Evolutionary conservation across 495 filamentous ascomycete genomes (phyloP).

Genomic region (Lasiosphaeris hirsuta): DNA sequence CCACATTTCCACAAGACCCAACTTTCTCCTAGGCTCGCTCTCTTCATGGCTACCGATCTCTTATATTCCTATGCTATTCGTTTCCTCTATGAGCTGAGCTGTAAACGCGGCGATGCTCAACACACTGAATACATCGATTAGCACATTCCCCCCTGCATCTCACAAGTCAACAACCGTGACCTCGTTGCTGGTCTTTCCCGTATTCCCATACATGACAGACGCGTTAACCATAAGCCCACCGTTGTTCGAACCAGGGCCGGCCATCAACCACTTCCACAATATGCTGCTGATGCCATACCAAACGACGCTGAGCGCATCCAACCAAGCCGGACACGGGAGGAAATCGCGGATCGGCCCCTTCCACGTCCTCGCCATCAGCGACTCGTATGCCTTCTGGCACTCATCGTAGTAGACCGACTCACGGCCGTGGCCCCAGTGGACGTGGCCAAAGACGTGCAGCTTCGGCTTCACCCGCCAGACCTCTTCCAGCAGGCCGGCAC

Average conservation of each 20-base stretch:
- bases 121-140: too few species aligned
- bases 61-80: too few species aligned
- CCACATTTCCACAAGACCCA: too few species aligned
- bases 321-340: constrained; percentile 51
- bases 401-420: constrained; percentile 77
- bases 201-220: constrained; percentile 65
- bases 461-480: constrained; percentile 74
- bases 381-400: constrained; percentile 68
- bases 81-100: too few species aligned
- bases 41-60: too few species aligned
- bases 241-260: constrained; percentile 54
- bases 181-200: constrained; percentile 60
- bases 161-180: constrained; percentile 31
- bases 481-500: constrained; percentile 68
- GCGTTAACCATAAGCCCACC: constrained; percentile 74
- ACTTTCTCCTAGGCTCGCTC: too few species aligned
- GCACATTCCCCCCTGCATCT: neutral
- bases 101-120: too few species aligned
- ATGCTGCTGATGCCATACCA: constrained; percentile 61
- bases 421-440: constrained; percentile 66
- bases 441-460: constrained; percentile 87
- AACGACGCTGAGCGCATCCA: constrained; percentile 58
- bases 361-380: constrained; percentile 50
- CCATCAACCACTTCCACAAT: constrained; percentile 69
- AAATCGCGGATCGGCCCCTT: constrained; percentile 51